phyloP scores from a whole-genome alignment of 2,329 filamentous ascomycete genomes.

The Trichocomaceae sp. region DNA sequence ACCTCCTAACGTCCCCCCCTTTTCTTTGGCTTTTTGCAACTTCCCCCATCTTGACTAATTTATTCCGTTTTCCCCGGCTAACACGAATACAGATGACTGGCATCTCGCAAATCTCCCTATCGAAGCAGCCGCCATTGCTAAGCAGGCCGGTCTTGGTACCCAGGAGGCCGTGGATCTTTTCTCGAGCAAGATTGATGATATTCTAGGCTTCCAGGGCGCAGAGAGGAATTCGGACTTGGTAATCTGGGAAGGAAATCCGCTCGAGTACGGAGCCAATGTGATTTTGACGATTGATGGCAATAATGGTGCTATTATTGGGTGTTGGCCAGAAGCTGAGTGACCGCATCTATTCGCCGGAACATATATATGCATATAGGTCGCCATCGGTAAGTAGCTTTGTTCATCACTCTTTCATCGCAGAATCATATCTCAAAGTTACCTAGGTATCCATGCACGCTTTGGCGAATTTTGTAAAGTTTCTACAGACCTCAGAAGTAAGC shows the following conservation, averaged over 20 bases:
- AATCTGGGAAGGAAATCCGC: slow-evolving; percentile 39
- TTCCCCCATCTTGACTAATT: neutral
- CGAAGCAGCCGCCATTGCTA: slow-evolving; percentile 17
- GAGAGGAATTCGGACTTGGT: slow-evolving; percentile 35
- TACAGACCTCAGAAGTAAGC: too few relatives aligned
- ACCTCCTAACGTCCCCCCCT: neutral
- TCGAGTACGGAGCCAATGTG: slow-evolving; percentile 22
- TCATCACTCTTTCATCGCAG: too few relatives aligned
- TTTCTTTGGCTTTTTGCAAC: neutral
- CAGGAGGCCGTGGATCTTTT: slow-evolving; percentile 33
- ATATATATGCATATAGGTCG: too few relatives aligned
- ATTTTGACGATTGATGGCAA: slow-evolving; percentile 13
- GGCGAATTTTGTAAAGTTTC: too few relatives aligned
- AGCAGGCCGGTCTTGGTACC: slow-evolving; percentile 7
- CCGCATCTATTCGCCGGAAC: too few relatives aligned
- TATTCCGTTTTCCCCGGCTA: neutral
- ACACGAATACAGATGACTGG: slow-evolving; percentile 21
- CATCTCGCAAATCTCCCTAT: slow-evolving; percentile 35
- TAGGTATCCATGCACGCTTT: too few relatives aligned
- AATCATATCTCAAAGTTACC: too few relatives aligned
- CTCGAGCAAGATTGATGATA: slow-evolving; percentile 37
- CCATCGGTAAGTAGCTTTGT: too few relatives aligned
- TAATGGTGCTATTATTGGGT: slow-evolving; percentile 2
- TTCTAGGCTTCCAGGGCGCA: slow-evolving; percentile 28
- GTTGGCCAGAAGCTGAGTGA: slow-evolving; percentile 12